Conservation (phyloP, 2,329 filamentous ascomycete genomes). For the Myotisia sp. region DNA sequence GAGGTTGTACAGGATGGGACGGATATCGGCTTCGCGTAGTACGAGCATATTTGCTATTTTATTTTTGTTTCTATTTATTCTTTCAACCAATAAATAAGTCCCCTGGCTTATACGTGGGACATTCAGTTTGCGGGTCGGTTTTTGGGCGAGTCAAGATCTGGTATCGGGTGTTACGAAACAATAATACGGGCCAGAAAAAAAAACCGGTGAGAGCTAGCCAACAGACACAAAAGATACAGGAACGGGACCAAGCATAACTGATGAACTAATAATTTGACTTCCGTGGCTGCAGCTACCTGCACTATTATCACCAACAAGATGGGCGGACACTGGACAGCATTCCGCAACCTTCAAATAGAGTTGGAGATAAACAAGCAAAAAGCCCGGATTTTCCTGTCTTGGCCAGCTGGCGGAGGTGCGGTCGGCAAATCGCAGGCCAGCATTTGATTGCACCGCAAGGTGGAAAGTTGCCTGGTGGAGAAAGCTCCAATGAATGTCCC, state of each 20-base stretch:
- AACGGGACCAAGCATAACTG: too few relatives aligned
- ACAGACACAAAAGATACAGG: too few relatives aligned
- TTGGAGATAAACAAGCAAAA: too few relatives aligned
- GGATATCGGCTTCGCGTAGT: constrained; percentile 14
- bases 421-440: too few relatives aligned
- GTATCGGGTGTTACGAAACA: neutral
- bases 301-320: too few relatives aligned
- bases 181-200: neutral
- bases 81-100: too few relatives aligned
- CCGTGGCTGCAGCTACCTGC: too few relatives aligned
- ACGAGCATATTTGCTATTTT: constrained; percentile 9
- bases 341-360: too few relatives aligned
- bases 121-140: neutral
- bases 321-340: too few relatives aligned
- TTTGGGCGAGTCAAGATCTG: neutral
- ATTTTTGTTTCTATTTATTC: neutral
- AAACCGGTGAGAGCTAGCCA: neutral
- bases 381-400: too few relatives aligned
- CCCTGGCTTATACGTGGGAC: neutral
- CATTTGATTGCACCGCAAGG: neutral
- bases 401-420: too few relatives aligned
- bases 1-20: constrained; percentile 21
- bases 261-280: too few relatives aligned
- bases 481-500: neutral
- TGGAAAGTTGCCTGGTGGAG: neutral